These are phyloP conservation scores for Isoetes taiwanensis DNA, from an alignment of 75 land plant genomes.

Conservation along the genomic window DNA sequence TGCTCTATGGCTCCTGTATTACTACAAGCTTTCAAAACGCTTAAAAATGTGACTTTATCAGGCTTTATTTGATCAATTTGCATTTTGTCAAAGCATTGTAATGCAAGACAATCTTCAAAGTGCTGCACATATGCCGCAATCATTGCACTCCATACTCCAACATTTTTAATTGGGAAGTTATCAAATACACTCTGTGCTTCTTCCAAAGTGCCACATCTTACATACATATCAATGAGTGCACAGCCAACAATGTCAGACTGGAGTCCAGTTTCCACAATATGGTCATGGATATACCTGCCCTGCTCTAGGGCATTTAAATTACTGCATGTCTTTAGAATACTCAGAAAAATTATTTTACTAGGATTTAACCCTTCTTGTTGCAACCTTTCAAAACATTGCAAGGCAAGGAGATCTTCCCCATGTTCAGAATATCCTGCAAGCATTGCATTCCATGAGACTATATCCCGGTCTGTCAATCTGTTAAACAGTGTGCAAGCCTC, in stretches of 20 bases:
- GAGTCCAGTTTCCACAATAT: conserved; percentile 18
- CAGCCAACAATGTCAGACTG: conserved; percentile 19
- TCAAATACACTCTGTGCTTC: conserved; percentile 37
- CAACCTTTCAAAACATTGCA: conserved; percentile 38
- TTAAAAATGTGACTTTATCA: conserved; percentile 26
- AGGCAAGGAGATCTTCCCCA: conserved; percentile 19
- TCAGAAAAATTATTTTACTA: conserved; percentile 26
- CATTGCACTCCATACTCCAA: conserved; percentile 43
- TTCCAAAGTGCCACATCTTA: conserved; percentile 40
- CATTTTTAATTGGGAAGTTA: conserved; percentile 20
- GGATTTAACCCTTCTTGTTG: conserved; percentile 18
- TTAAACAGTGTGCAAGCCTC: conserved; percentile 36
- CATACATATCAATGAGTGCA: conserved; percentile 48
- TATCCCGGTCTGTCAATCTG: conserved; percentile 22
- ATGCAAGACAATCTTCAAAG: conserved; percentile 19
- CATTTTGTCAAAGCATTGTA: conserved; percentile 29
- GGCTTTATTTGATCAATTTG: conserved; percentile 19
- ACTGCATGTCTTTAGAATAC: conserved; percentile 33
- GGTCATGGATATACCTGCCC: conserved; percentile 30
- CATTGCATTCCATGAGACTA: conserved; percentile 48
- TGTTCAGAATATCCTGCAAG: conserved; percentile 22
- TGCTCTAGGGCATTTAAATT: conserved; percentile 23
- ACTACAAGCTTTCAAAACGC: conserved; percentile 35
- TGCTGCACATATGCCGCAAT: conserved; percentile 35
- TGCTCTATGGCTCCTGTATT: conserved; percentile 32